These are phyloP conservation scores for Diaporthe destruens DNA, from an alignment of 2,329 filamentous ascomycete genomes.

Conservation along the genomic window DNA sequence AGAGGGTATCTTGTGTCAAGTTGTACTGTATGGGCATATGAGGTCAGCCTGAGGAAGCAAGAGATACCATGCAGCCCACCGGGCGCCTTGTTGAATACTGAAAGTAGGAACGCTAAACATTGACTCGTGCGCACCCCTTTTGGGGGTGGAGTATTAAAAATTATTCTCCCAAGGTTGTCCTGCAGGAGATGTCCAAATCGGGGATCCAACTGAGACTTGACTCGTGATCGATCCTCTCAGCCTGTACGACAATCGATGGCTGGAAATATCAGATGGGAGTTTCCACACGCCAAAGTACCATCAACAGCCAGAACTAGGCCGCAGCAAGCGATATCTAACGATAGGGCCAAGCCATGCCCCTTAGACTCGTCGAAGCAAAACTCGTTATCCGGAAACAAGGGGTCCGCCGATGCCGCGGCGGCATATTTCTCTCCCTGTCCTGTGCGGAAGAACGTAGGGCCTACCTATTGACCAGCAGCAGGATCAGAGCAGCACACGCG, in stretches of 20 bases:
- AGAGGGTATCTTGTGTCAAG: not conserved
- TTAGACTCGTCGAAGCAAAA: not conserved
- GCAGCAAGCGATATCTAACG: not conserved
- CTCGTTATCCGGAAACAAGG: not conserved
- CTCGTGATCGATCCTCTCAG: too few relatives aligned
- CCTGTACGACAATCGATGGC: not conserved
- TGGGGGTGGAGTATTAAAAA: not conserved
- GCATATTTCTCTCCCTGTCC: not conserved
- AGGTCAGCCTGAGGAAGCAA: not conserved
- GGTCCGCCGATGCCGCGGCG: not conserved
- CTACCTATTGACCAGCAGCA: not conserved
- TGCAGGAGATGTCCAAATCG: too few relatives aligned
- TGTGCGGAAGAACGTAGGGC: not conserved
- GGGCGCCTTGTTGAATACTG: not conserved
- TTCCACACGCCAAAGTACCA: too few relatives aligned
- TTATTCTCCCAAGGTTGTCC: not conserved
- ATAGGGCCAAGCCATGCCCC: too few relatives aligned
- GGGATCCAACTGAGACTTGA: not conserved
- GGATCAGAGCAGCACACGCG: not conserved
- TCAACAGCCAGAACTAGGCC: not conserved
- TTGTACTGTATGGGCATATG: not conserved
- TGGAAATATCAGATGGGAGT: not conserved
- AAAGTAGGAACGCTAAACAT: not conserved
- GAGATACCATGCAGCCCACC: not conserved
- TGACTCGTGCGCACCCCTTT: not conserved